phyloP scores from a whole-genome alignment of 768 basidiomycete genomes.

The Rhodotorula toruloides region DNA sequence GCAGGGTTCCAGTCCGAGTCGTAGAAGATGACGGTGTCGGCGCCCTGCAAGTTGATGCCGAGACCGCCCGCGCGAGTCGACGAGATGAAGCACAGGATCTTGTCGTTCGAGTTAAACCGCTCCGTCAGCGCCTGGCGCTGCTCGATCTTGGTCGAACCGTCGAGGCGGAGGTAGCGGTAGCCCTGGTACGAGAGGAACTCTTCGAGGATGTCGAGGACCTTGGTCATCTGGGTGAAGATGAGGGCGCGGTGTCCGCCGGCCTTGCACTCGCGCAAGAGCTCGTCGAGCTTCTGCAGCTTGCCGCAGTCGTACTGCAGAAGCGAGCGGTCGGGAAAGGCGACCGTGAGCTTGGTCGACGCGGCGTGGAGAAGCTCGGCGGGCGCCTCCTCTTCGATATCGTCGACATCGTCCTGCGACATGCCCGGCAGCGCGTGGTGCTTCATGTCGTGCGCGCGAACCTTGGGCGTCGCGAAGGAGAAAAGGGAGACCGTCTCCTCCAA shows the following conservation, averaged over 20 bases:
- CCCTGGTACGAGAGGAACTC: conserved; percentile 88
- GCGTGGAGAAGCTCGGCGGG: conserved; percentile 68
- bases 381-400: conserved; percentile 46
- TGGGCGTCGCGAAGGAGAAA: conserved; percentile 76
- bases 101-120: conserved; percentile 50
- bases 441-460: conserved; percentile 69
- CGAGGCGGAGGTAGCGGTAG: conserved; percentile 85
- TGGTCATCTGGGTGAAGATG: conserved; percentile 97
- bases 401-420: conserved; percentile 40
- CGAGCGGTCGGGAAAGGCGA: conserved; percentile 85
- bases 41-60: conserved; percentile 74
- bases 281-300: conserved; percentile 79
- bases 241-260: conserved; percentile 80
- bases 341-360: conserved; percentile 74
- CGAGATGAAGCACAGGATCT: conserved; percentile 51
- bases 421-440: conserved; percentile 60
- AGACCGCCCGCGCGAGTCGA: conserved; percentile 56
- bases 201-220: conserved; percentile 87
- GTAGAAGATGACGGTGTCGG: conserved; percentile 51
- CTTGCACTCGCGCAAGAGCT: conserved; percentile 73
- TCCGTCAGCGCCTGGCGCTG: conserved; percentile 59
- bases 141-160: conserved; percentile 92
- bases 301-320: conserved; percentile 93
- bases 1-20: conserved; percentile 52
- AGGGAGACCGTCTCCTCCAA: conserved; percentile 57